Conservation (phyloP, 371 early-diverging fungal genomes). For the Paraphysoderma sedebokerense region DNA sequence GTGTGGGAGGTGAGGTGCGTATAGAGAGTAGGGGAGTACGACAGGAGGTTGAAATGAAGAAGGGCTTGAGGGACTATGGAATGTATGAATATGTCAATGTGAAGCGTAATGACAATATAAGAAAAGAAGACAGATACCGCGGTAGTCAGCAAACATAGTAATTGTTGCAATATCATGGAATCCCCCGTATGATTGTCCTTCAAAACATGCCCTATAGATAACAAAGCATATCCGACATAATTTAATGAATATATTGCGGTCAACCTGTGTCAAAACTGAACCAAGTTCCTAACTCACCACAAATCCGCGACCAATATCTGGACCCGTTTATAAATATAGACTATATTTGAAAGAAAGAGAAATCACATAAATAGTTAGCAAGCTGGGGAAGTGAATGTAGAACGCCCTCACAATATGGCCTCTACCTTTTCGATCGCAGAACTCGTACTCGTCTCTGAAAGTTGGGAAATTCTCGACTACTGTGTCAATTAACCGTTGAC, state of each 20-base stretch:
- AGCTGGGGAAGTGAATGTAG: background rate
- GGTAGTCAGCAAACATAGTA: conserved; percentile 90
- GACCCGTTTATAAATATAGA: conserved; percentile 60
- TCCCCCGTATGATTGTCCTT: conserved; percentile 37
- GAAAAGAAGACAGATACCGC: too few species aligned
- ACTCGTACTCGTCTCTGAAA: conserved; percentile 50
- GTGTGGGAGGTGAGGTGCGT: conserved; percentile 26
- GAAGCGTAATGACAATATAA: too few species aligned
- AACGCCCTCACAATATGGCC: too few species aligned
- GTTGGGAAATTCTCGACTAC: conserved; percentile 42
- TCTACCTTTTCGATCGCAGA: conserved; percentile 19
- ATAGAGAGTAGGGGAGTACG: conserved; percentile 40
- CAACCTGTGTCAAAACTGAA: too few species aligned
- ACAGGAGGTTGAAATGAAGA: conserved; percentile 45
- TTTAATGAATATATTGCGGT: too few species aligned
- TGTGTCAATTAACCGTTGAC: conserved; percentile 32
- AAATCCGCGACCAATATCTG: conserved; percentile 82
- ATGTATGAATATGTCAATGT: too few species aligned
- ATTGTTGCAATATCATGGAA: conserved; percentile 64
- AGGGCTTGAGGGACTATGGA: conserved; percentile 50
- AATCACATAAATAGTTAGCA: background rate
- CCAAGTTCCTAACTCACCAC: too few species aligned
- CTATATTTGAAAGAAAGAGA: conserved; percentile 11
- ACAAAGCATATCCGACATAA: too few species aligned
- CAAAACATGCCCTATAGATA: conserved; percentile 81